Evolutionary conservation across 495 filamentous ascomycete genomes (phyloP).

Genomic region (Amphirosellinia nigrospora): DNA sequence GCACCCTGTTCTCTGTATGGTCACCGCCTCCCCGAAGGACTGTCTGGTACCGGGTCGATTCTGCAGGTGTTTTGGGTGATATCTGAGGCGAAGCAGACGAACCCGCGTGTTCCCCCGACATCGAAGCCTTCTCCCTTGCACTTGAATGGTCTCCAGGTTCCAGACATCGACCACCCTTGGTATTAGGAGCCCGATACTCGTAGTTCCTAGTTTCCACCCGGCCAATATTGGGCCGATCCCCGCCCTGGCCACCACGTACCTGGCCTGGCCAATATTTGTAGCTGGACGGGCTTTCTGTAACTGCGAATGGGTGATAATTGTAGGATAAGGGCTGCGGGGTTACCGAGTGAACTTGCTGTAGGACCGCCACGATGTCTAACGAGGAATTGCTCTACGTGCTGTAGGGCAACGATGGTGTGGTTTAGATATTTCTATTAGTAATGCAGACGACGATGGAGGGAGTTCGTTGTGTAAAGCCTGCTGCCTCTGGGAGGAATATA

Average conservation of each 20-base stretch:
- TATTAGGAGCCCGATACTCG: constrained; percentile 35
- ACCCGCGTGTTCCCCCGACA: constrained; percentile 61
- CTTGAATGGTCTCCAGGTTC: constrained; percentile 53
- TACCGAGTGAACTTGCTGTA: constrained; percentile 19
- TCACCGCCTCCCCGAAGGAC: constrained; percentile 34
- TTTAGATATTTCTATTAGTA: constrained; percentile 7
- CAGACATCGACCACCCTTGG: constrained; percentile 60
- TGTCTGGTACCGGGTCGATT: constrained; percentile 34
- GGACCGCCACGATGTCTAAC: constrained; percentile 24
- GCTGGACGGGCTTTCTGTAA: constrained; percentile 18
- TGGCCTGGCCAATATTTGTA: constrained; percentile 24
- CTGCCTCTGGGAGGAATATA: constrained; percentile 7
- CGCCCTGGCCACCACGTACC: constrained; percentile 35
- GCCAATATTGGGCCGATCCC: constrained; percentile 43
- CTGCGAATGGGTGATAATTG: constrained; percentile 22
- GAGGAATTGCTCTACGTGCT: neutral
- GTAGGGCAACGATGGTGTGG: constrained; percentile 5
- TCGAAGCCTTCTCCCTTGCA: constrained; percentile 65
- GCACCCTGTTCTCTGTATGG: constrained; percentile 30
- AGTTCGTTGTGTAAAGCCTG: constrained; percentile 4
- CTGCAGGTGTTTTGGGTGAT: constrained; percentile 37
- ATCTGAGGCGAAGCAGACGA: constrained; percentile 53
- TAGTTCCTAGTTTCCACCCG: constrained; percentile 35
- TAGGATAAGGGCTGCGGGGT: constrained; percentile 22
- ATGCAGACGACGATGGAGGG: neutral